These are phyloP conservation scores for Diaporthe capsici DNA, from an alignment of 2,329 filamentous ascomycete species.

Conservation along the genomic window DNA sequence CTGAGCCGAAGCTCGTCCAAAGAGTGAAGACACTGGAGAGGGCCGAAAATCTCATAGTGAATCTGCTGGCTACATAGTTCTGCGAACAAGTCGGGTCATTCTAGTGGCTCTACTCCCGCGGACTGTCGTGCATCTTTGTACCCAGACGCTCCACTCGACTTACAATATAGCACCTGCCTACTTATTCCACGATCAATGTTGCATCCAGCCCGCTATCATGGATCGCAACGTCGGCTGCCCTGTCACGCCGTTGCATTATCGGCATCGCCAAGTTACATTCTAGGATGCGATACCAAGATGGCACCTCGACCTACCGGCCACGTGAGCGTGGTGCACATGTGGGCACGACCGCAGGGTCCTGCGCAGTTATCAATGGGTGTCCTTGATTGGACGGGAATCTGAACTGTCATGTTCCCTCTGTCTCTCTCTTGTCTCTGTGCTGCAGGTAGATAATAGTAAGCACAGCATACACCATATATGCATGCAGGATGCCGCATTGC, in stretches of 20 bases:
- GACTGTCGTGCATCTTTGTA: not conserved
- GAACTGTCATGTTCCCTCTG: not conserved
- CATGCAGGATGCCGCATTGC: constrained; percentile 27
- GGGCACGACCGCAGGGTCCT: constrained; percentile 27
- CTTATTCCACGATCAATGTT: constrained; percentile 5
- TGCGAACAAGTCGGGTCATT: not conserved
- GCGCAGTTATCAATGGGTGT: not conserved
- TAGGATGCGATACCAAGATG: not conserved
- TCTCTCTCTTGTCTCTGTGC: not conserved
- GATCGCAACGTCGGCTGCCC: constrained; percentile 11
- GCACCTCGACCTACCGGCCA: not conserved
- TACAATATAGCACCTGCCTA: not conserved
- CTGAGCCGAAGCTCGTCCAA: not conserved
- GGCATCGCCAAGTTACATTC: constrained; percentile 4
- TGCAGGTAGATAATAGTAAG: constrained; percentile 17
- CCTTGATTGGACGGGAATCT: constrained; percentile 1
- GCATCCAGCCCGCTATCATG: constrained; percentile 14
- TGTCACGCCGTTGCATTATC: not conserved
- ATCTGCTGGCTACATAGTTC: not conserved
- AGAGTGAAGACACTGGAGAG: not conserved
- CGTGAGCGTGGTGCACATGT: constrained; percentile 29
- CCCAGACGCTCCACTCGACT: not conserved
- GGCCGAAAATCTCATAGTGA: not conserved
- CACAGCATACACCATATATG: constrained; percentile 1
- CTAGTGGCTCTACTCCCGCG: not conserved